Conservation (phyloP, 169 alveolate genomes). For the Blepharisma undulans region DNA sequence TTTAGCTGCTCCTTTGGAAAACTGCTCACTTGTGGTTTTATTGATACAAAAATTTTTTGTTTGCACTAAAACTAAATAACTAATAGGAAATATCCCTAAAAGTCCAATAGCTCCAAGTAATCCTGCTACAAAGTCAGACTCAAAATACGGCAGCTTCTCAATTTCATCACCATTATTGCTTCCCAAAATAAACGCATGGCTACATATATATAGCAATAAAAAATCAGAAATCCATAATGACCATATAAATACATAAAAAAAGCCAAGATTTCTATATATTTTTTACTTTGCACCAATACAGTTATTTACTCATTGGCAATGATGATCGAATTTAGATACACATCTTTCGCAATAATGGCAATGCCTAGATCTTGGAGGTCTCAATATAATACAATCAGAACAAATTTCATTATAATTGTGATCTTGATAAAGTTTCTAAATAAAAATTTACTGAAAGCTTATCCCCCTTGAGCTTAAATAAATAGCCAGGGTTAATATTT, state of each 20-base stretch:
- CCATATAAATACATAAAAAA: slow-evolving; percentile 48
- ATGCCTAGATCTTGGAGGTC: slow-evolving; percentile 93
- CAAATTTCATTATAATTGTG: slow-evolving; percentile 40
- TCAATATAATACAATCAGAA: slow-evolving; percentile 54
- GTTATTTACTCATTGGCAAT: slow-evolving; percentile 94
- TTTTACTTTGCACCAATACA: slow-evolving; percentile 89
- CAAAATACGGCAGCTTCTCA: not conserved
- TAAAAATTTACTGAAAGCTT: slow-evolving; percentile 24
- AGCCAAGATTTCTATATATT: not conserved
- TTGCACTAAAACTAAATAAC: slow-evolving; percentile 29
- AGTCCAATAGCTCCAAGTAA: slow-evolving; percentile 7
- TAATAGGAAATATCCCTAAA: slow-evolving; percentile 33
- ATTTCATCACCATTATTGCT: not conserved
- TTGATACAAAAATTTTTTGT: slow-evolving; percentile 26
- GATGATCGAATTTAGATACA: slow-evolving; percentile 93
- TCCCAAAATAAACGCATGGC: not conserved
- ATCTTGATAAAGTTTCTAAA: slow-evolving; percentile 37
- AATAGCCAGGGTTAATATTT: slow-evolving; percentile 36
- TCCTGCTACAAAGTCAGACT: not conserved
- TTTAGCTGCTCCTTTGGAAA: not conserved
- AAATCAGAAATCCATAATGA: not conserved
- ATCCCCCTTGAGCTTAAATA: not conserved
- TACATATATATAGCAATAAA: not conserved
- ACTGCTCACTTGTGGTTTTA: slow-evolving; percentile 45
- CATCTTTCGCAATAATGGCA: slow-evolving; percentile 92